Evolutionary conservation across 495 filamentous ascomycete genomes (phyloP).

Genomic region (Polyplosphaeria fusca): DNA sequence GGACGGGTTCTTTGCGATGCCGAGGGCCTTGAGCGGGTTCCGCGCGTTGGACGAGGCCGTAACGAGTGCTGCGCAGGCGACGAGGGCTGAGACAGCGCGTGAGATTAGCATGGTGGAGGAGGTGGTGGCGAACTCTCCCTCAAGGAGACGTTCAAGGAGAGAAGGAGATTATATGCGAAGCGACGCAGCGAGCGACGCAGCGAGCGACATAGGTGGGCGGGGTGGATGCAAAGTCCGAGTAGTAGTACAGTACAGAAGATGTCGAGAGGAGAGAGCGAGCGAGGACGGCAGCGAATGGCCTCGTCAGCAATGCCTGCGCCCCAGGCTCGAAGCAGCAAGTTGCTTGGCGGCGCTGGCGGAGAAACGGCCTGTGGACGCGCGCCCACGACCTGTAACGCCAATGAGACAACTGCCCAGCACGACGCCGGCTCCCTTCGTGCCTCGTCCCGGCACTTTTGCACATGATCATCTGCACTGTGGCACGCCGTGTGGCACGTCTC

Average conservation of each 20-base stretch:
- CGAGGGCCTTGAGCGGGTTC: constrained; percentile 71
- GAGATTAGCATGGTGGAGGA: constrained; percentile 11
- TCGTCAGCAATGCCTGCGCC: constrained; percentile 5
- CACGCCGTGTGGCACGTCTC: too few relatives aligned
- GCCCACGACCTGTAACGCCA: neutral
- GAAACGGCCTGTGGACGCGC: constrained; percentile 3
- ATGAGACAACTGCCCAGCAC: neutral
- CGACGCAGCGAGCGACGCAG: constrained; percentile 26
- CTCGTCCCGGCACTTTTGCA: too few relatives aligned
- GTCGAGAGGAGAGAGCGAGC: neutral
- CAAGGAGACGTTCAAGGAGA: constrained; percentile 18
- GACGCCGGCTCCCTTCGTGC: neutral
- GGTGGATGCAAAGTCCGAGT: neutral
- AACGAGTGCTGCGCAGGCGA: constrained; percentile 18
- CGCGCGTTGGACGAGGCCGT: constrained; percentile 69
- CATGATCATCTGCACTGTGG: too few relatives aligned
- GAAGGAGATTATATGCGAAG: constrained; percentile 5
- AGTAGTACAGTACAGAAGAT: neutral
- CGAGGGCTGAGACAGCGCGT: constrained; percentile 4
- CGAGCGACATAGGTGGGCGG: neutral
- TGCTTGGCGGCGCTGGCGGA: neutral
- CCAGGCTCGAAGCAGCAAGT: neutral
- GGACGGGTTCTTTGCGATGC: constrained; percentile 66
- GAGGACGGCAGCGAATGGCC: neutral
- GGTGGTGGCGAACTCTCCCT: constrained; percentile 15